Percentiles rank a stretch among this genome's conserved stretches.
phyloP scores from a whole-genome alignment of 2,329 filamentous ascomycete genomes.

The Orbilia quercus region DNA sequence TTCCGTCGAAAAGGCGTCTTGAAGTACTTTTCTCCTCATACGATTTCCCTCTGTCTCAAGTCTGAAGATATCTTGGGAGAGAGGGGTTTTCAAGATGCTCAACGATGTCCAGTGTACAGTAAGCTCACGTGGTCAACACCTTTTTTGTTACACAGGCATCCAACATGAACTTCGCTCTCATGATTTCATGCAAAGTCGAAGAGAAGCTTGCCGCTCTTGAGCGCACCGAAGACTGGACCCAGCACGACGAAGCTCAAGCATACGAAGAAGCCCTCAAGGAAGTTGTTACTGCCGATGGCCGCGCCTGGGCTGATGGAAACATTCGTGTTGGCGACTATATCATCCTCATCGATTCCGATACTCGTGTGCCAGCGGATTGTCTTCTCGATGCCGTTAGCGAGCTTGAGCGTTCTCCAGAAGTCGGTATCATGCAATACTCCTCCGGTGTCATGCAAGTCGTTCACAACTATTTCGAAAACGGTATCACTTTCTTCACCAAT shows the following conservation, averaged over 20 bases:
- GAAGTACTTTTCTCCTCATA: too few relatives aligned
- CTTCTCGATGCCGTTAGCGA: slow-evolving; percentile 82
- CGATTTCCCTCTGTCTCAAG: neutral
- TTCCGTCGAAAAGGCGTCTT: too few relatives aligned
- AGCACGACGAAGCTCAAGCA: slow-evolving; percentile 74
- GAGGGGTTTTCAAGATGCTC: slow-evolving; percentile 15
- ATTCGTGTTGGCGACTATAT: slow-evolving; percentile 88
- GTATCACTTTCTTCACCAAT: slow-evolving; percentile 78
- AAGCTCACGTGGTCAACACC: slow-evolving; percentile 60
- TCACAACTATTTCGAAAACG: slow-evolving; percentile 77
- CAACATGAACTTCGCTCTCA: slow-evolving; percentile 78
- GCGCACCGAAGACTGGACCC: slow-evolving; percentile 73
- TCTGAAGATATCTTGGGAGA: neutral
- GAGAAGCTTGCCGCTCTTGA: slow-evolving; percentile 72
- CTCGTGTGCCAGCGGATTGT: slow-evolving; percentile 80
- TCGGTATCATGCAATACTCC: slow-evolving; percentile 81
- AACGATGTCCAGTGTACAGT: too few relatives aligned
- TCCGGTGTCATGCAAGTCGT: slow-evolving; percentile 84
- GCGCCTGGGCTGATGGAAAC: slow-evolving; percentile 84
- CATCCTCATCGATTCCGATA: slow-evolving; percentile 81
- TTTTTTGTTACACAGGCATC: slow-evolving; percentile 69
- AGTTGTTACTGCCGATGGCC: slow-evolving; percentile 74
- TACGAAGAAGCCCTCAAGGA: slow-evolving; percentile 75
- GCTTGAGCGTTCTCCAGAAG: slow-evolving; percentile 82
- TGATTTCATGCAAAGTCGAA: slow-evolving; percentile 76